These are phyloP conservation scores for Nemania sp. DNA, from an alignment of 2,329 filamentous ascomycete species.

Conservation along the genomic window DNA sequence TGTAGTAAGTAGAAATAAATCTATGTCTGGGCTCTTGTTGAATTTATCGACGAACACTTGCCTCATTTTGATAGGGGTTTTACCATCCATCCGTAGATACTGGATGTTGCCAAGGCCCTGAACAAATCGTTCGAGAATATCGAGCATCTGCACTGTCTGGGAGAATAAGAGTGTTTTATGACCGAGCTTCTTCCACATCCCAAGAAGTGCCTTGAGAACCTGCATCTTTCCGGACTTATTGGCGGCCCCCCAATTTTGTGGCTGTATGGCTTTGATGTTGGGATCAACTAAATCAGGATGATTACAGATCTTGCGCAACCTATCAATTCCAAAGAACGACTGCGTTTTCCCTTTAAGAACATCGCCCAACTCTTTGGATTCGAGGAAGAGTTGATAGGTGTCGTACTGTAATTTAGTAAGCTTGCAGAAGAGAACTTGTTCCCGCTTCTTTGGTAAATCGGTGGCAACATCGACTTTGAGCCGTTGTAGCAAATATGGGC, in stretches of 20 bases:
- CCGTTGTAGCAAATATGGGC: slow-evolving; percentile 88
- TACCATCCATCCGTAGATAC: slow-evolving; percentile 91
- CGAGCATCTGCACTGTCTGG: slow-evolving; percentile 92
- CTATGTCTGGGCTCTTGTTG: slow-evolving; percentile 77
- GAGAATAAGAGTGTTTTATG: slow-evolving; percentile 94
- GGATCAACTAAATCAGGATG: slow-evolving; percentile 87
- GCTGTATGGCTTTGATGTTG: slow-evolving; percentile 56
- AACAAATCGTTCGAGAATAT: slow-evolving; percentile 87
- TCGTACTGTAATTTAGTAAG: slow-evolving; percentile 78
- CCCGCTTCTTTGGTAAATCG: slow-evolving; percentile 92
- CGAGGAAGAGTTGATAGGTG: slow-evolving; percentile 80
- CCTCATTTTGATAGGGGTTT: slow-evolving; percentile 84
- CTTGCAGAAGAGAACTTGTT: slow-evolving; percentile 95
- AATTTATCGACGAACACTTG: slow-evolving; percentile 91
- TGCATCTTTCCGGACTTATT: slow-evolving; percentile 93
- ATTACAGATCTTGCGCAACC: slow-evolving; percentile 94
- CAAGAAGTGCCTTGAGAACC: slow-evolving; percentile 83
- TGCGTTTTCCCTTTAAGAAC: slow-evolving; percentile 78
- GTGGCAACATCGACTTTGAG: slow-evolving; percentile 93
- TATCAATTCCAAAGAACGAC: slow-evolving; percentile 87
- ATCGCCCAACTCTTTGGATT: slow-evolving; percentile 81
- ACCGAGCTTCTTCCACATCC: slow-evolving; percentile 85
- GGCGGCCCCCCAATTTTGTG: slow-evolving; percentile 77
- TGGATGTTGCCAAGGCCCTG: slow-evolving; percentile 68
- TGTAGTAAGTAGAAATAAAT: slow-evolving; percentile 92